These are phyloP conservation scores for Tulasnella sp. DNA, from an alignment of 768 basidiomycete genomes.

Conservation along the genomic window DNA sequence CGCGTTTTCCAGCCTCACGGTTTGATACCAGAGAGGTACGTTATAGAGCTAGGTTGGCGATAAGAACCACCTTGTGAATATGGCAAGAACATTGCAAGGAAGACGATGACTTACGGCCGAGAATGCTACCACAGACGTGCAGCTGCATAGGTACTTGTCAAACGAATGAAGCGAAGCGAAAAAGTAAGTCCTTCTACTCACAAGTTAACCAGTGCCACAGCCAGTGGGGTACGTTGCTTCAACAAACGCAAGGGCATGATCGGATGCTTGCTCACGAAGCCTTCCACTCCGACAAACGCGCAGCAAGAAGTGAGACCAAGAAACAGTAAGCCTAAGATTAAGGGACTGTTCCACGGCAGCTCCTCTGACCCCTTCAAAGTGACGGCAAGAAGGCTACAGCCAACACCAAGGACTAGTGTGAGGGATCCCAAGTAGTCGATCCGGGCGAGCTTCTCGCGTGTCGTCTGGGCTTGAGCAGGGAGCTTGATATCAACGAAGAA, in stretches of 20 bases:
- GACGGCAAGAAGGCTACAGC: conserved; percentile 62
- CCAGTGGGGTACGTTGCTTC: conserved; percentile 65
- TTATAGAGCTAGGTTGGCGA: conserved; percentile 54
- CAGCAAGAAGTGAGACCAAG: conserved; percentile 42
- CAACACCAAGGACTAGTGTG: conserved; percentile 61
- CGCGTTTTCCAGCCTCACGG: conserved; percentile 58
- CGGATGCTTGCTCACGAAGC: conserved; percentile 65
- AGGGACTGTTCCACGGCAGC: conserved; percentile 60
- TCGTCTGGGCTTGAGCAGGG: conserved; percentile 49
- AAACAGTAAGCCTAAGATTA: conserved; percentile 55
- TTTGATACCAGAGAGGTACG: conserved; percentile 78
- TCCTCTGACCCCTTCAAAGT: conserved; percentile 71
- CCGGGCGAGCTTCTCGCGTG: conserved; percentile 55
- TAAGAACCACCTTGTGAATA: conserved; percentile 17
- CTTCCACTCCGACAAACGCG: conserved; percentile 70
- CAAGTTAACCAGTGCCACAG: conserved; percentile 71
- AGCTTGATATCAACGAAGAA: conserved; percentile 69
- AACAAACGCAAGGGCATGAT: conserved; percentile 82
- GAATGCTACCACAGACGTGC: conserved; percentile 66
- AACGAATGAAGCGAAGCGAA: not conserved
- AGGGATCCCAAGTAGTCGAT: conserved; percentile 79
- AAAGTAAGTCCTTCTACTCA: conserved; percentile 19
- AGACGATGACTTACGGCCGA: conserved; percentile 79
- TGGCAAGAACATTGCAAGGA: conserved; percentile 37
- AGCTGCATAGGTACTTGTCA: conserved; percentile 18